These are phyloP conservation scores for Boletus vinaceobasis DNA, from an alignment of 768 basidiomycete genomes.

Conservation along the genomic window DNA sequence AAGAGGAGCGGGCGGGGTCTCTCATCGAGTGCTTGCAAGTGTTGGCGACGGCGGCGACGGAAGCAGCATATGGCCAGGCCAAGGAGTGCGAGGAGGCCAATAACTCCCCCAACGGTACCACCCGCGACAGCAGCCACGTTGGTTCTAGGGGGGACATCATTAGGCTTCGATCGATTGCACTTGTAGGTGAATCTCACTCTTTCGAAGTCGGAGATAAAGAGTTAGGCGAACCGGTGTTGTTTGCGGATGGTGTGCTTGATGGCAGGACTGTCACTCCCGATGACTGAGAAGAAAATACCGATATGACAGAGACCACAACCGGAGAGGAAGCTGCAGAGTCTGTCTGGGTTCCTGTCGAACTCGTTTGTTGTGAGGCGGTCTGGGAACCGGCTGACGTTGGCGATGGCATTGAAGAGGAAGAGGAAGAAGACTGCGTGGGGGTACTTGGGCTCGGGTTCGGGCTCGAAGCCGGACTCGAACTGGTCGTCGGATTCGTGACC, in stretches of 20 bases:
- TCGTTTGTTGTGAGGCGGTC: background rate
- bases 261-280: slow-evolving; percentile 9
- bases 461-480: background rate
- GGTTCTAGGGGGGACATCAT: slow-evolving; percentile 5
- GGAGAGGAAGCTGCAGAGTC: background rate
- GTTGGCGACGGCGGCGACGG: slow-evolving; percentile 10
- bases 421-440: slow-evolving; percentile 3
- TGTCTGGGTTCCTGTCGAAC: slow-evolving; percentile 1
- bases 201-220: slow-evolving; percentile 4
- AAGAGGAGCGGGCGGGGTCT: slow-evolving; percentile 7
- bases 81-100: slow-evolving; percentile 15
- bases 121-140: slow-evolving; percentile 17
- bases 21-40: background rate
- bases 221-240: background rate
- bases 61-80: slow-evolving; percentile 9
- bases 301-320: background rate
- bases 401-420: background rate
- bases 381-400: background rate
- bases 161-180: background rate
- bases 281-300: slow-evolving; percentile 3
- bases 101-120: slow-evolving; percentile 15
- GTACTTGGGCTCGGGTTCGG: background rate
- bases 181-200: slow-evolving; percentile 7
- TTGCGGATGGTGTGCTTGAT: slow-evolving; percentile 12
- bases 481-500: slow-evolving; percentile 8